Conservation (phyloP, 352 stramenopile species). For the Peronosclerospora sorghi region DNA sequence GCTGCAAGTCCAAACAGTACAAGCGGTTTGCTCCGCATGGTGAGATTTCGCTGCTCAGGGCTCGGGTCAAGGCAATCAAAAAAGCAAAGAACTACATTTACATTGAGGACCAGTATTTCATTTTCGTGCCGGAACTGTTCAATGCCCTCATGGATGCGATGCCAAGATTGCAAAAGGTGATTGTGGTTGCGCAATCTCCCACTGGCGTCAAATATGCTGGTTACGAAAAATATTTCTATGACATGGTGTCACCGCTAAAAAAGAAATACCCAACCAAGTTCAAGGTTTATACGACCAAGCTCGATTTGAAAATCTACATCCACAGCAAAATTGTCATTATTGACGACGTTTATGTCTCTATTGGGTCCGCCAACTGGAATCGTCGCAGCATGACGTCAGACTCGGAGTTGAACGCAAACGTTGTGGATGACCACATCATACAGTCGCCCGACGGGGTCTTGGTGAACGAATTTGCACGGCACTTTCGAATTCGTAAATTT, state of each 20-base stretch:
- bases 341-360: slow-evolving; percentile 47
- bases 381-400: slow-evolving; percentile 31
- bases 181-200: slow-evolving; percentile 30
- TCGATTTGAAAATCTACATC: slow-evolving; percentile 28
- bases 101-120: slow-evolving; percentile 25
- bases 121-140: slow-evolving; percentile 31
- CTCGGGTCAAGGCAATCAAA: slow-evolving; percentile 31
- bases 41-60: slow-evolving; percentile 34
- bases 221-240: slow-evolving; percentile 9
- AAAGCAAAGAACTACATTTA: slow-evolving; percentile 32
- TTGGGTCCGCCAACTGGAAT: slow-evolving; percentile 53
- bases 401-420: slow-evolving; percentile 38
- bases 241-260: slow-evolving; percentile 29
- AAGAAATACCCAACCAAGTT: slow-evolving; percentile 32
- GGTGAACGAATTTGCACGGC: slow-evolving; percentile 13
- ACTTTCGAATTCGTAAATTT: slow-evolving; percentile 30
- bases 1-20: slow-evolving; percentile 37
- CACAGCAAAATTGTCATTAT: slow-evolving; percentile 40
- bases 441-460: slow-evolving; percentile 10
- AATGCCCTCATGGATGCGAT: slow-evolving; percentile 32
- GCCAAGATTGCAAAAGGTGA: slow-evolving; percentile 29
- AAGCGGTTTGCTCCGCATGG: slow-evolving; percentile 37
- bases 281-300: slow-evolving; percentile 28
- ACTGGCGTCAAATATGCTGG: background rate
- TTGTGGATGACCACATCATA: slow-evolving; percentile 31